A percentile compares a stretch with the other conserved stretches of the same genome.
These are phyloP conservation scores for Suillus luteus DNA, from an alignment of 768 basidiomycete genomes.

Conservation along the genomic window DNA sequence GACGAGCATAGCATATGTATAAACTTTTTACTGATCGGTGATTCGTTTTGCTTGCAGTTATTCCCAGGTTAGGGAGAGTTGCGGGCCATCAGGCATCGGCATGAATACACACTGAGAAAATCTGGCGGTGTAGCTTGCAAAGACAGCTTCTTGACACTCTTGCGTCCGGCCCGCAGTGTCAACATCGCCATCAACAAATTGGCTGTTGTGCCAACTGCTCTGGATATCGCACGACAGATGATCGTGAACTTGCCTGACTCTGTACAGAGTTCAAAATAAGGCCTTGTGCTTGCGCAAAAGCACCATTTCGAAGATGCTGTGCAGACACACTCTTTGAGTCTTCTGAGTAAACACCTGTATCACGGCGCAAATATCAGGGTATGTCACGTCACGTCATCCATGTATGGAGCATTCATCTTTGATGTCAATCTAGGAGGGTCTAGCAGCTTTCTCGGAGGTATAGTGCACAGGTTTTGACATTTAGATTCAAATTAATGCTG, in stretches of 20 bases:
- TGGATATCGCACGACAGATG: conserved; percentile 62
- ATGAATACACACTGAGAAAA: conserved; percentile 19
- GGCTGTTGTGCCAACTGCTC: conserved; percentile 58
- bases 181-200: conserved; percentile 63
- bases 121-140: conserved; percentile 51
- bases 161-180: conserved; percentile 47
- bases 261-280: conserved; percentile 75
- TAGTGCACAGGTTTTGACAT: conserved; percentile 21
- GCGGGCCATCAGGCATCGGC: conserved; percentile 71
- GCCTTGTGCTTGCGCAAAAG: conserved; percentile 55
- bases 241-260: conserved; percentile 74
- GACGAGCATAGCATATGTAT: conserved; percentile 9
- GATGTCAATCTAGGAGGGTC: conserved; percentile 54
- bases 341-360: conserved; percentile 55
- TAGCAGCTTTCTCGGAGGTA: conserved; percentile 69
- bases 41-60: conserved; percentile 42
- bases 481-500: not conserved
- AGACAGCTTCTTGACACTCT: conserved; percentile 4
- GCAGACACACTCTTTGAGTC: conserved; percentile 44
- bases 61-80: conserved; percentile 64
- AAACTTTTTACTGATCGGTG: conserved; percentile 17
- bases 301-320: conserved; percentile 56
- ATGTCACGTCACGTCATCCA: conserved; percentile 17
- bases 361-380: conserved; percentile 72
- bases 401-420: conserved; percentile 12